Percentiles rank a stretch among this genome's conserved stretches.
These are phyloP conservation scores for Immersiporthe knoxdaviesiana DNA, from an alignment of 2,329 filamentous ascomycete genomes.

Conservation along the genomic window DNA sequence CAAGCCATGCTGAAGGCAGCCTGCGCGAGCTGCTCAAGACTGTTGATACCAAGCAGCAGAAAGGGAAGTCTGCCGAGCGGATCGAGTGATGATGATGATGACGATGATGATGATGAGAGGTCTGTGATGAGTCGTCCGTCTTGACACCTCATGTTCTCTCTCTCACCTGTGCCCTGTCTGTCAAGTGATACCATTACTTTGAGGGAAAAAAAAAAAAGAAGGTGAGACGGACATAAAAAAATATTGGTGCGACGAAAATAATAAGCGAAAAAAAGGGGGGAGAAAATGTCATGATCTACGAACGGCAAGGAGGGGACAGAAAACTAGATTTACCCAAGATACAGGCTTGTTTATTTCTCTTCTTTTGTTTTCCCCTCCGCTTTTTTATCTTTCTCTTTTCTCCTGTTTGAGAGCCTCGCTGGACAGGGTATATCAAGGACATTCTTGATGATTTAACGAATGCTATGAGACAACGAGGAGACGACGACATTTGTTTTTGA, in stretches of 20 bases:
- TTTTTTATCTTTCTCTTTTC: neutral
- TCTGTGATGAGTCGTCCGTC: too few relatives aligned
- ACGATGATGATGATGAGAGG: too few relatives aligned
- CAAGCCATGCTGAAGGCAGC: conserved; percentile 59
- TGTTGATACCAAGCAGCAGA: conserved; percentile 35
- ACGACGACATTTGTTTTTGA: neutral
- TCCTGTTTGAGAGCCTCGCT: neutral
- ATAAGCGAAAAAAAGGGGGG: too few relatives aligned
- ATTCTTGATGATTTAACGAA: conserved; percentile 10
- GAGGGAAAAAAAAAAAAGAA: neutral
- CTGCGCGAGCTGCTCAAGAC: conserved; percentile 55
- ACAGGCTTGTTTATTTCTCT: neutral
- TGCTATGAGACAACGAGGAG: neutral
- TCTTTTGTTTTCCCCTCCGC: neutral
- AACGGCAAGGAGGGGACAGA: neutral
- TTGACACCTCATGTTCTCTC: too few relatives aligned
- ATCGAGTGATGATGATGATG: conserved; percentile 6
- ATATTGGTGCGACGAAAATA: neutral
- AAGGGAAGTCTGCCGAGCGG: conserved; percentile 35
- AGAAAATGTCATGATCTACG: conserved; percentile 1
- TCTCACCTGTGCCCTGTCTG: neutral
- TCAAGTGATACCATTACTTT: neutral
- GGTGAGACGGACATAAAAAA: neutral
- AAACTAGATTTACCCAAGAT: conserved; percentile 20
- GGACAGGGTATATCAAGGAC: neutral